Percentiles rank a stretch among this genome's conserved stretches.
Evolutionary conservation across 306 rosid species (phyloP).

Genomic region (Vigna hirtella): DNA sequence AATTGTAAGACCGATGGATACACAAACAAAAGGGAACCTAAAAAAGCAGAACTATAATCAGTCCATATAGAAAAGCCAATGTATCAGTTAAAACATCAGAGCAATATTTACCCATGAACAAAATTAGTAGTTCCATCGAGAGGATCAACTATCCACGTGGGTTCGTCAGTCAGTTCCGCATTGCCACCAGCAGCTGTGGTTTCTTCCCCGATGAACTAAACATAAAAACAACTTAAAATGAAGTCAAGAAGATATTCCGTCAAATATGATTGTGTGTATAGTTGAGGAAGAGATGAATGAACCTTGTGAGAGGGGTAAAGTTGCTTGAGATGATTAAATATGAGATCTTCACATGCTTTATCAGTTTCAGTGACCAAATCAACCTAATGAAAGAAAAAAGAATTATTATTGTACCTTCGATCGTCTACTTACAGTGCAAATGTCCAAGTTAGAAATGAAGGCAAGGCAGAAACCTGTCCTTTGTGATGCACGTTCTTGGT

Average conservation of each 20-base stretch:
- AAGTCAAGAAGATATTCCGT: background rate
- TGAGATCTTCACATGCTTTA: constrained; percentile 87
- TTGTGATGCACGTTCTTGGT: constrained; percentile 80
- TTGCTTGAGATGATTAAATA: constrained; percentile 75
- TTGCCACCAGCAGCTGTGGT: constrained; percentile 81
- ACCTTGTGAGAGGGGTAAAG: constrained; percentile 81
- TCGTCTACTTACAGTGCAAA: background rate
- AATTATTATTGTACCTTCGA: background rate
- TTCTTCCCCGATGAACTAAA: constrained; percentile 90
- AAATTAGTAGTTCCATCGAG: constrained; percentile 93
- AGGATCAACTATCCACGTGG: constrained; percentile 93
- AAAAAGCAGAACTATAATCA: constrained; percentile 25
- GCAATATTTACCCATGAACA: constrained; percentile 73
- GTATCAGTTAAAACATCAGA: constrained; percentile 31
- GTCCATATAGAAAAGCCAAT: constrained; percentile 9
- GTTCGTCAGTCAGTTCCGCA: constrained; percentile 78
- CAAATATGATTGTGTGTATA: background rate
- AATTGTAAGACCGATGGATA: constrained; percentile 82
- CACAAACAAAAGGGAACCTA: constrained; percentile 88
- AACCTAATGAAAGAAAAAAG: constrained; percentile 51
- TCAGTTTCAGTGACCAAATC: constrained; percentile 98
- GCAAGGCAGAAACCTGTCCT: constrained; percentile 62
- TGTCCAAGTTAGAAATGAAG: background rate
- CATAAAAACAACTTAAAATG: constrained; percentile 2
- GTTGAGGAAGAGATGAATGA: constrained; percentile 10